phyloP scores from a whole-genome alignment of 768 basidiomycete genomes.

The Saitozyma podzolica region DNA sequence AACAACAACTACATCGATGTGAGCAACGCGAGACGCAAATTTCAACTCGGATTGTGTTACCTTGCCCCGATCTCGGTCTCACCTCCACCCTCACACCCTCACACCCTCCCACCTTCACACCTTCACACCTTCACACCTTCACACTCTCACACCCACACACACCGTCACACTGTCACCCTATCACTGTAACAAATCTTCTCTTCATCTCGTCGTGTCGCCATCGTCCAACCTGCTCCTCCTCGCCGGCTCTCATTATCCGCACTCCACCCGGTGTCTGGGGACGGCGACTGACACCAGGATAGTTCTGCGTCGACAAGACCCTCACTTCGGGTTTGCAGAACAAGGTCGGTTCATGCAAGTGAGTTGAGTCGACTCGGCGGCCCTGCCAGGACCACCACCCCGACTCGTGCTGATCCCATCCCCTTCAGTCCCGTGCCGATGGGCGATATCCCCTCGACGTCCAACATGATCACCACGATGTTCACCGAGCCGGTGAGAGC shows the following conservation, averaged over 20 bases:
- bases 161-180: slow-evolving; percentile 14
- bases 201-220: too few species aligned
- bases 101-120: background rate
- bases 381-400: too few species aligned
- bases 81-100: too few species aligned
- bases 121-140: background rate
- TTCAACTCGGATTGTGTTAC: too few species aligned
- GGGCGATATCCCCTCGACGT: slow-evolving; percentile 61
- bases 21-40: too few species aligned
- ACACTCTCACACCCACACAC: background rate
- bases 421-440: slow-evolving; percentile 2
- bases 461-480: slow-evolving; percentile 60
- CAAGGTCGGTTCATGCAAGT: slow-evolving; percentile 32
- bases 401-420: background rate
- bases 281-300: background rate
- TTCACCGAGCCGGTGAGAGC: slow-evolving; percentile 57
- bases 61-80: background rate
- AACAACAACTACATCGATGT: slow-evolving; percentile 60
- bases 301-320: slow-evolving; percentile 52
- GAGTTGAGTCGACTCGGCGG: slow-evolving; percentile 17
- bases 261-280: too few species aligned
- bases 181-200: too few species aligned
- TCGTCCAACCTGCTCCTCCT: too few species aligned
- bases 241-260: too few species aligned
- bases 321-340: slow-evolving; percentile 61